A percentile compares a stretch with the other conserved stretches of the same genome.
phyloP scores from a whole-genome alignment of 2,329 filamentous ascomycete species.

The Neopestalotiopsis sp. region DNA sequence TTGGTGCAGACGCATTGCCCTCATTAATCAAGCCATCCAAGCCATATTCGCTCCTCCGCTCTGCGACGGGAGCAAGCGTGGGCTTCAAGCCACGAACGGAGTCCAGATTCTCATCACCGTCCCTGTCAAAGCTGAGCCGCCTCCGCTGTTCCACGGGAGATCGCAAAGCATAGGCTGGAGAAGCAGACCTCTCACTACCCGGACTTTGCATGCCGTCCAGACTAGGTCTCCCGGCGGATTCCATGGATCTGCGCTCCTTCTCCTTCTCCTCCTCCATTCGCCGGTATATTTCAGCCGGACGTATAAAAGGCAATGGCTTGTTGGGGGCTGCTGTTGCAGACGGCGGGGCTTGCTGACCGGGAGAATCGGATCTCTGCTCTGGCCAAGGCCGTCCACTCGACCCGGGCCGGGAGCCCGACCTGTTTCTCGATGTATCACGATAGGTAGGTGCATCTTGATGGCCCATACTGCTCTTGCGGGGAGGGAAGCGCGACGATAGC shows the following conservation, averaged over 20 bases:
- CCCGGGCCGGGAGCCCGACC: conserved; percentile 35
- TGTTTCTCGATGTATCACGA: conserved; percentile 22
- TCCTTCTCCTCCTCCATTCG: conserved; percentile 71
- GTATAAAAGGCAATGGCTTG: conserved; percentile 68
- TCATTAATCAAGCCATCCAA: conserved; percentile 48
- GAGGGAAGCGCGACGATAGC: conserved; percentile 54
- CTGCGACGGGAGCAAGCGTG: conserved; percentile 58
- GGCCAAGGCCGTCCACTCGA: conserved; percentile 37
- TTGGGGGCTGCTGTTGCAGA: conserved; percentile 40
- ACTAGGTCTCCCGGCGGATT: conserved; percentile 59
- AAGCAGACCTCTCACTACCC: conserved; percentile 25
- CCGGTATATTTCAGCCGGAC: conserved; percentile 80
- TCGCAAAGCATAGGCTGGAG: conserved; percentile 24
- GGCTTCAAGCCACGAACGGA: conserved; percentile 43
- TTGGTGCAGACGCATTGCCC: background rate
- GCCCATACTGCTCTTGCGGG: conserved; percentile 67
- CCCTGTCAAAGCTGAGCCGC: conserved; percentile 35
- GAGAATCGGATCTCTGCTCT: conserved; percentile 46
- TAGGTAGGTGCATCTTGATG: conserved; percentile 45
- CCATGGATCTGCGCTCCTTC: conserved; percentile 60
- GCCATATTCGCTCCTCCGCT: conserved; percentile 65
- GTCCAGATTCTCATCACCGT: conserved; percentile 43
- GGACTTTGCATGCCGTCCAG: conserved; percentile 53
- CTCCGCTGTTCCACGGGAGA: conserved; percentile 31
- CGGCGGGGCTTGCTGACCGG: conserved; percentile 38